phyloP scores from a whole-genome alignment of 2,329 filamentous ascomycete genomes.

The Exophiala dermatitidis region DNA sequence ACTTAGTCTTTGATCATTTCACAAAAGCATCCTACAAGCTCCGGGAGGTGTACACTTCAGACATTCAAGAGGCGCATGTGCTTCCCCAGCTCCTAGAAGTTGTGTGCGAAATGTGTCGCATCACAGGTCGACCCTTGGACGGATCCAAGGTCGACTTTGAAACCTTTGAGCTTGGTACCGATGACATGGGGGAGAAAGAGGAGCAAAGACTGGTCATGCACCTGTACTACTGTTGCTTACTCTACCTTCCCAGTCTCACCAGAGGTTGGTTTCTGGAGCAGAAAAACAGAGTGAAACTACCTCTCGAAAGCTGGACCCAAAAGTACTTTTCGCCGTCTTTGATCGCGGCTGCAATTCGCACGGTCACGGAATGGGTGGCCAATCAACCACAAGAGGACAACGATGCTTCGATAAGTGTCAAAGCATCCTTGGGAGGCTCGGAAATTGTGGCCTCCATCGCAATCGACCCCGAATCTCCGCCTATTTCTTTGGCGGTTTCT shows the following conservation, averaged over 20 bases:
- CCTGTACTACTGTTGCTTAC: constrained; percentile 74
- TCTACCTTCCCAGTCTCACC: constrained; percentile 68
- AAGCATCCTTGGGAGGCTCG: constrained; percentile 60
- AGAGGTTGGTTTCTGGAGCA: constrained; percentile 80
- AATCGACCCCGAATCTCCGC: constrained; percentile 77
- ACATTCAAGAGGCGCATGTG: constrained; percentile 63
- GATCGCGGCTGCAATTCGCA: constrained; percentile 35
- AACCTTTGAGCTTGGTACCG: constrained; percentile 55
- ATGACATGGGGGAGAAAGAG: constrained; percentile 53
- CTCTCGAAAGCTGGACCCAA: constrained; percentile 77
- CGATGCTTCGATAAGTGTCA: constrained; percentile 54
- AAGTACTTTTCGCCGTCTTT: constrained; percentile 52
- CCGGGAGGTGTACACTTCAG: constrained; percentile 69
- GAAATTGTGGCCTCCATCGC: constrained; percentile 81
- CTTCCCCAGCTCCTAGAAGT: constrained; percentile 67
- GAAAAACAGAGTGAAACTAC: constrained; percentile 67
- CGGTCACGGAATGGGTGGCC: constrained; percentile 37
- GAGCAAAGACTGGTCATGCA: constrained; percentile 79
- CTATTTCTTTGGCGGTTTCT: constrained; percentile 72
- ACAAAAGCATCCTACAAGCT: constrained; percentile 71
- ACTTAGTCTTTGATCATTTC: constrained; percentile 82
- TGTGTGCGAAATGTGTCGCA: constrained; percentile 75
- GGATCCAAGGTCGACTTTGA: constrained; percentile 63
- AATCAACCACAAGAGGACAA: constrained; percentile 43
- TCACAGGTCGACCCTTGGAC: constrained; percentile 64